Evolutionary conservation across 345 rosid genomes (phyloP).

Genomic region (Clarkia xantiana): DNA sequence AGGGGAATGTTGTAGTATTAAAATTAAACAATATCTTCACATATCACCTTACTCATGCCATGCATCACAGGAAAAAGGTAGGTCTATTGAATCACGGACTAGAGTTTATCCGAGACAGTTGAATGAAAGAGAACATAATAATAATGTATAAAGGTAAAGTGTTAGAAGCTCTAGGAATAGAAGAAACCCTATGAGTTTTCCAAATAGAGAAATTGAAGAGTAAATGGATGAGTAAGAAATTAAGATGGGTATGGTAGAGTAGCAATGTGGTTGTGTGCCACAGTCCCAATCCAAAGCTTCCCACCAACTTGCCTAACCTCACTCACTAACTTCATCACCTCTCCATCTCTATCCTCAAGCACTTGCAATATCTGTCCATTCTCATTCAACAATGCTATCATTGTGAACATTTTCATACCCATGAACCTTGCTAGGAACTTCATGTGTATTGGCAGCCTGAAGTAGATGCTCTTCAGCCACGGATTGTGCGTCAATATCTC

Average conservation of each 20-base stretch:
- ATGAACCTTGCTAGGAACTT: conserved; percentile 47
- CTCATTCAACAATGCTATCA: conserved; percentile 44
- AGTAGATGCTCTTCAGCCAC: conserved; percentile 67
- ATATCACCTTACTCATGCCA: too few species aligned
- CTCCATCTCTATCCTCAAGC: conserved; percentile 71
- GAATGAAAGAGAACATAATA: too few species aligned
- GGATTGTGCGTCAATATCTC: conserved; percentile 61
- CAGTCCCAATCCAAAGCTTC: conserved; percentile 94
- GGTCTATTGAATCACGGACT: too few species aligned
- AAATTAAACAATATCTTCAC: too few species aligned
- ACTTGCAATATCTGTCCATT: conserved; percentile 61
- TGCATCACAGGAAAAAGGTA: too few species aligned
- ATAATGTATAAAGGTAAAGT: too few species aligned
- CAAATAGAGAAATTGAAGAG: too few species aligned
- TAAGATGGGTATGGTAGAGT: conserved; percentile 47
- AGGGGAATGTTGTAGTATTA: too few species aligned
- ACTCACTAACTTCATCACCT: conserved; percentile 83
- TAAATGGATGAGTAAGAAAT: too few species aligned
- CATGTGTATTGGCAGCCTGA: conserved; percentile 59
- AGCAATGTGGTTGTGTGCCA: conserved; percentile 92
- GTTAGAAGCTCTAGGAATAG: too few species aligned
- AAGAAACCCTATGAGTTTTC: too few species aligned
- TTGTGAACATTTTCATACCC: conserved; percentile 97
- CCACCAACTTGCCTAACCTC: conserved; percentile 82
- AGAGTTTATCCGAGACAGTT: too few species aligned